phyloP scores from a whole-genome alignment of 2,329 filamentous ascomycete species.

The Phyllosticta capitalensis region DNA sequence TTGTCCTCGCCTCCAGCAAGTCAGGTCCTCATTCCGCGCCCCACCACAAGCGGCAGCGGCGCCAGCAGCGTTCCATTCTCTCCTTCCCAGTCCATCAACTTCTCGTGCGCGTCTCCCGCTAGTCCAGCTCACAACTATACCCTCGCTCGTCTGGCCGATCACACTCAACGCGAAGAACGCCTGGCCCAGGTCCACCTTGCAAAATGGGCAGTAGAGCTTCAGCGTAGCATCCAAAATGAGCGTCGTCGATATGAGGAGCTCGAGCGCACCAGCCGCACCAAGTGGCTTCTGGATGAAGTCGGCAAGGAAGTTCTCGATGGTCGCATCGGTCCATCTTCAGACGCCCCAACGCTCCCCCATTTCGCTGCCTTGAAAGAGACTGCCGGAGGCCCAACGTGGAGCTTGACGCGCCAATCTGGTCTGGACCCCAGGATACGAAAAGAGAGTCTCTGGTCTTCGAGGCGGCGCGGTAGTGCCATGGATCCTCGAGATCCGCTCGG shows the following conservation, averaged over 20 bases:
- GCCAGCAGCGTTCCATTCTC: conserved; percentile 14
- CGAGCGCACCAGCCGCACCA: conserved; percentile 49
- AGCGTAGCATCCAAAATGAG: conserved; percentile 65
- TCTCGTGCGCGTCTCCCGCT: conserved; percentile 25
- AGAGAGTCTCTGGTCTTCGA: conserved; percentile 16
- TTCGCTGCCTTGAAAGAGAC: background rate
- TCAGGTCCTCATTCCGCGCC: conserved; percentile 28
- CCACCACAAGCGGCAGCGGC: conserved; percentile 9
- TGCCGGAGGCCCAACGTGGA: background rate
- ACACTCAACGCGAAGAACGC: conserved; percentile 50
- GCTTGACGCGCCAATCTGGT: conserved; percentile 16
- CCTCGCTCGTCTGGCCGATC: conserved; percentile 44
- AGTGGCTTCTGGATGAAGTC: conserved; percentile 63
- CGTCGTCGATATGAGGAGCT: conserved; percentile 58
- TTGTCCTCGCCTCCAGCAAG: conserved; percentile 28
- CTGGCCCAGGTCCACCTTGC: conserved; percentile 62
- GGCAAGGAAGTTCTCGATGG: conserved; percentile 48
- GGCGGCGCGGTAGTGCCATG: conserved; percentile 10
- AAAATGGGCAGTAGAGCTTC: conserved; percentile 74
- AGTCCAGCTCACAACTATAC: conserved; percentile 27
- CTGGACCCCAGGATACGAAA: conserved; percentile 25
- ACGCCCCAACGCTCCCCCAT: background rate
- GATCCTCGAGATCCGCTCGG: conserved; percentile 69
- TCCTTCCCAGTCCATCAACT: conserved; percentile 22
- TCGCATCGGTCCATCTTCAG: conserved; percentile 20